These are phyloP conservation scores for Suzukiozyma palmioleophila DNA, from an alignment of 1,139 yeast genomes.

Conservation along the genomic window DNA sequence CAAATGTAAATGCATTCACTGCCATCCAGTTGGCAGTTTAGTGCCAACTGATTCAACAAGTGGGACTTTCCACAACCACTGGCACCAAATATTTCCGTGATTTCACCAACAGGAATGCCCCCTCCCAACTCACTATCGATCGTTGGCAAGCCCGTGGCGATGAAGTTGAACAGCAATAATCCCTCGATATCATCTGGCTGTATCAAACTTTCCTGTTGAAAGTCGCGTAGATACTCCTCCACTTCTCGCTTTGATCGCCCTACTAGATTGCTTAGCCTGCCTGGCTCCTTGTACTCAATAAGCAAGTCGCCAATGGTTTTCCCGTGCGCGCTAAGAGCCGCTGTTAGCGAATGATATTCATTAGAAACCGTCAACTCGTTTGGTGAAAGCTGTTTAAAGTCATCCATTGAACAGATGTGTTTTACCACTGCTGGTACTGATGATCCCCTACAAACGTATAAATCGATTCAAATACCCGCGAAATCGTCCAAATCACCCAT, in stretches of 20 bases:
- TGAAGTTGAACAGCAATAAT: slow-evolving; percentile 7
- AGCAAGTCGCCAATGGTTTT: slow-evolving; percentile 22
- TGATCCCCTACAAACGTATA: not conserved
- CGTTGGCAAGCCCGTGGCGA: slow-evolving; percentile 57
- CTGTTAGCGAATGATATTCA: slow-evolving; percentile 14
- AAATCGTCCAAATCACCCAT: no score
- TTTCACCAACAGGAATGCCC: slow-evolving; percentile 61
- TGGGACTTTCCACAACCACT: slow-evolving; percentile 87
- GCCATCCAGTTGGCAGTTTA: slow-evolving; percentile 25
- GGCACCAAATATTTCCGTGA: slow-evolving; percentile 81
- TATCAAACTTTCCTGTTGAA: slow-evolving; percentile 16
- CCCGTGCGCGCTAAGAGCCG: slow-evolving; percentile 16
- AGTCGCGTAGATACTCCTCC: slow-evolving; percentile 30
- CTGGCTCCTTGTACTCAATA: slow-evolving; percentile 13
- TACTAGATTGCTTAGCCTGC: slow-evolving; percentile 35
- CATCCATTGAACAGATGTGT: slow-evolving; percentile 17
- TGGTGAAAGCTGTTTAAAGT: slow-evolving; percentile 20
- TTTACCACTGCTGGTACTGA: not conserved
- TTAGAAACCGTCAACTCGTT: slow-evolving; percentile 10
- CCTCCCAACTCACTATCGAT: slow-evolving; percentile 61
- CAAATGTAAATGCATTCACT: slow-evolving; percentile 58
- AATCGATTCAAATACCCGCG: not conserved
- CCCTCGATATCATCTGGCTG: slow-evolving; percentile 8
- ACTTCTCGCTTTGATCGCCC: slow-evolving; percentile 48
- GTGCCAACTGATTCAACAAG: slow-evolving; percentile 58